Evolutionary conservation across 805 yeast species (phyloP).

Genomic region (Lachancea mirantina): DNA sequence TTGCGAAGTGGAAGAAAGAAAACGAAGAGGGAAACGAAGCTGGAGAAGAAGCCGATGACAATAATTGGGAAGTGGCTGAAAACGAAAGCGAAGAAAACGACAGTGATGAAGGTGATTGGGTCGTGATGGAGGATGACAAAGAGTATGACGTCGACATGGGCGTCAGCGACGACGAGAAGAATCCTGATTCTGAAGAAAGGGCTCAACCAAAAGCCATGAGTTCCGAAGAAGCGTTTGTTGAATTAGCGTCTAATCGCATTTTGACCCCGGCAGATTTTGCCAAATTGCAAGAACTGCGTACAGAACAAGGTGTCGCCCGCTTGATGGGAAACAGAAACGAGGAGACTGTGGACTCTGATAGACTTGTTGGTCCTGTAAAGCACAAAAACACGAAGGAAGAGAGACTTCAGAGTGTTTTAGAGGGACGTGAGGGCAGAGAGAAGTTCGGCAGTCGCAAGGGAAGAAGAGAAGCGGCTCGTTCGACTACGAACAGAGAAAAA

Average conservation of each 20-base stretch:
- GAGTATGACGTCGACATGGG: slow-evolving; percentile 52
- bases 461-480: slow-evolving; percentile 64
- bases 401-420: slow-evolving; percentile 75
- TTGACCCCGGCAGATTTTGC: slow-evolving; percentile 98
- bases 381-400: slow-evolving; percentile 87
- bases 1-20: slow-evolving; percentile 65
- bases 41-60: slow-evolving; percentile 53
- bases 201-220: slow-evolving; percentile 31
- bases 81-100: slow-evolving; percentile 45
- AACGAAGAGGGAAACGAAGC: slow-evolving; percentile 51
- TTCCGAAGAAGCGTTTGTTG: slow-evolving; percentile 39
- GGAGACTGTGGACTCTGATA: slow-evolving; percentile 74
- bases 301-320: slow-evolving; percentile 80
- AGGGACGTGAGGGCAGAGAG: slow-evolving; percentile 90
- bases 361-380: slow-evolving; percentile 64
- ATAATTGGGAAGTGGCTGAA: slow-evolving; percentile 49
- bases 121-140: slow-evolving; percentile 73
- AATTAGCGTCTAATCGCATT: slow-evolving; percentile 64
- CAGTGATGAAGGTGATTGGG: slow-evolving; percentile 89
- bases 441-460: slow-evolving; percentile 86
- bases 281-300: slow-evolving; percentile 79
- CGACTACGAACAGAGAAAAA: slow-evolving; percentile 93
- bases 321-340: slow-evolving; percentile 67
- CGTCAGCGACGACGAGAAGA: slow-evolving; percentile 42
- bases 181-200: slow-evolving; percentile 45